Evolutionary conservation across 192 early-diverging fungal genomes (phyloP), one percentile per base, ranked within the genome.

Genomic region (Coemansia sp.): DNA sequence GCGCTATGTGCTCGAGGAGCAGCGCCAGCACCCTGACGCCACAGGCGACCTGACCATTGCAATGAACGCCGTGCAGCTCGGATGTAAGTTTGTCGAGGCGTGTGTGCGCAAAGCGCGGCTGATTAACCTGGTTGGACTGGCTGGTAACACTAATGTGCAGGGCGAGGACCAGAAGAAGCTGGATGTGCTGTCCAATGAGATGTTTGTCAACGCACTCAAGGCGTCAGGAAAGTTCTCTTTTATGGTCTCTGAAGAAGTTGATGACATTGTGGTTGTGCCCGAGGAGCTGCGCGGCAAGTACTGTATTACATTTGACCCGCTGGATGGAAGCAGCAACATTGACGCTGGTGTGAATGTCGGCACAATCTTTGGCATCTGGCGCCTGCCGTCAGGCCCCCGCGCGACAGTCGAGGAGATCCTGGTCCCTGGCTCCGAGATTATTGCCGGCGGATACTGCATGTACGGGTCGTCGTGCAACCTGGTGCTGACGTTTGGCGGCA

Each of bases 291-390:
- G 85, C 43, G 94, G 93, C 61, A 88, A 93, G 74, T 98, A 98
- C 85, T 89, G 89, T 76, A 93, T 98, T 19, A 92, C 91, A 24
- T 98, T 98, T 87, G 96, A 98, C 80, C 96, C 96, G 49, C 86
- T 98, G 14, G 96, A 98, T 75, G 96, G 96, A 55, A 90, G 88
- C 61, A 93, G 90, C 83, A 98, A 98, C 85, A 98, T 98, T 76
- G 96, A 98, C 72, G 94, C 93, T 73, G 96, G 94, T 85, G 95
- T 97, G 35, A 95, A 94, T 18, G 92, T 98, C 35, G 96, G 96
- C 75, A 98, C 96, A 20, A 98, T 98, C 74, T 98, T 98, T 85
- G 96, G 96, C 51, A 94, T 98, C 71, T 98, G 94, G 87, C 85
- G 86, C 68, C 85, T 96, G 61, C 68, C 83, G 53, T 71, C 71